Conservation (phyloP, 495 filamentous ascomycete species). For the Pyronema omphalodes region DNA sequence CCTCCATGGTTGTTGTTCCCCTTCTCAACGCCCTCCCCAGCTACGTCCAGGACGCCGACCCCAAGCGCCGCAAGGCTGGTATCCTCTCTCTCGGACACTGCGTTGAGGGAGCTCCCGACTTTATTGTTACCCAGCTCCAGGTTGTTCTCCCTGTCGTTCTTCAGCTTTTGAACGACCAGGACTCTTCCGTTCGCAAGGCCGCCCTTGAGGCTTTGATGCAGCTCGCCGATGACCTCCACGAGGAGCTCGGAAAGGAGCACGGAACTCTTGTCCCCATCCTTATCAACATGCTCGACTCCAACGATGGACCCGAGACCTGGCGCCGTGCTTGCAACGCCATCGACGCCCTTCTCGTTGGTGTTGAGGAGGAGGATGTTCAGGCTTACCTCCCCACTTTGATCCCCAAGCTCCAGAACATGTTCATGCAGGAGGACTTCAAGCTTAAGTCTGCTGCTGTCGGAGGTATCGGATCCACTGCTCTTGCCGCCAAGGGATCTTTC, state of each 20-base stretch:
- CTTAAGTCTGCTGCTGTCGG: constrained; percentile 76
- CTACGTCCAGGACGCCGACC: constrained; percentile 53
- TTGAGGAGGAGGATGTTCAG: constrained; percentile 66
- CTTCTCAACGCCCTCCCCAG: constrained; percentile 65
- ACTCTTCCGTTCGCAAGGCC: constrained; percentile 64
- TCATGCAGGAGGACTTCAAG: constrained; percentile 67
- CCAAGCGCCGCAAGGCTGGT: constrained; percentile 70
- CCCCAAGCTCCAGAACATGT: constrained; percentile 60
- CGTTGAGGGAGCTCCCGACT: constrained; percentile 82
- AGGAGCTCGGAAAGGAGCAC: constrained; percentile 71
- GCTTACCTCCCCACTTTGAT: constrained; percentile 68
- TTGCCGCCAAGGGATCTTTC: constrained; percentile 64
- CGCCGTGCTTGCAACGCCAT: constrained; percentile 79
- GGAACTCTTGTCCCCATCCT: constrained; percentile 62
- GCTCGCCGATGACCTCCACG: constrained; percentile 79
- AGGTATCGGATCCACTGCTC: constrained; percentile 77
- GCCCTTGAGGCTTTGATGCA: constrained; percentile 71
- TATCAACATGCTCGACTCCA: constrained; percentile 70
- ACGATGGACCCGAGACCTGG: constrained; percentile 57
- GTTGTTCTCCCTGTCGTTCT: constrained; percentile 59
- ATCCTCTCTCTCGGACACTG: constrained; percentile 83
- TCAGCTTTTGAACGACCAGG: constrained; percentile 64
- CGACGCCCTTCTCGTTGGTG: constrained; percentile 73
- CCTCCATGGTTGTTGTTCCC: constrained; percentile 86
- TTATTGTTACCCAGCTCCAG: constrained; percentile 31